Percentiles rank a stretch among this genome's conserved stretches.
Evolutionary conservation across 352 stramenopile species (phyloP).

Genomic region (Globisporangium spiculum): DNA sequence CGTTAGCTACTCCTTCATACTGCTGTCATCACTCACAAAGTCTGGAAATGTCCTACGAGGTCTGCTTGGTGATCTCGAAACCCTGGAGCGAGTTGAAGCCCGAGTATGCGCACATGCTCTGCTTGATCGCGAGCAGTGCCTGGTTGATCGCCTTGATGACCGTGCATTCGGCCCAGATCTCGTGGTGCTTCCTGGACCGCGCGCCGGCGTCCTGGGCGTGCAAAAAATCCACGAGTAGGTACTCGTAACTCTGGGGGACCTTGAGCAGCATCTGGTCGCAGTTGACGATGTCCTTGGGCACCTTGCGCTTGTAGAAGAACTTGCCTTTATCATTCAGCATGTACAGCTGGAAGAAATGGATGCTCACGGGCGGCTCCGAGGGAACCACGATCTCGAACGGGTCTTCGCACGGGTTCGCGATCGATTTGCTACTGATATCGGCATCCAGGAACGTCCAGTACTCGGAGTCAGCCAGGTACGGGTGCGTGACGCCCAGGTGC

Average conservation of each 20-base stretch:
- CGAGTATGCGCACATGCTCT: constrained; percentile 5
- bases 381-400: constrained; percentile 34
- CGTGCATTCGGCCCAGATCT: constrained; percentile 30
- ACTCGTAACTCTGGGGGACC: constrained; percentile 19
- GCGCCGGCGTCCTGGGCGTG: constrained; percentile 7
- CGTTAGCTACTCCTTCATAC: background rate
- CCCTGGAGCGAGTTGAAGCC: constrained; percentile 20
- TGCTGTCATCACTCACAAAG: background rate
- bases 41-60: background rate
- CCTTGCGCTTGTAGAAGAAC: constrained; percentile 26
- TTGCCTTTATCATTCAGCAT: constrained; percentile 20
- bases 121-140: constrained; percentile 21
- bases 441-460: constrained; percentile 44
- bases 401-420: constrained; percentile 39
- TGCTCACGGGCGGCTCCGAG: constrained; percentile 29
- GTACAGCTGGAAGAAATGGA: constrained; percentile 46
- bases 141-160: constrained; percentile 28
- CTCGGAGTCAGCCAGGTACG: constrained; percentile 26
- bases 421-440: constrained; percentile 10
- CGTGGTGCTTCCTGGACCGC: constrained; percentile 19
- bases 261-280: constrained; percentile 21
- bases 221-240: constrained; percentile 11
- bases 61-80: constrained; percentile 8
- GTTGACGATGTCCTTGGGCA: constrained; percentile 21
- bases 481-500: constrained; percentile 42